These are phyloP conservation scores for Rutstroemia sp. DNA, from an alignment of 2,329 filamentous ascomycete genomes.

Conservation along the genomic window DNA sequence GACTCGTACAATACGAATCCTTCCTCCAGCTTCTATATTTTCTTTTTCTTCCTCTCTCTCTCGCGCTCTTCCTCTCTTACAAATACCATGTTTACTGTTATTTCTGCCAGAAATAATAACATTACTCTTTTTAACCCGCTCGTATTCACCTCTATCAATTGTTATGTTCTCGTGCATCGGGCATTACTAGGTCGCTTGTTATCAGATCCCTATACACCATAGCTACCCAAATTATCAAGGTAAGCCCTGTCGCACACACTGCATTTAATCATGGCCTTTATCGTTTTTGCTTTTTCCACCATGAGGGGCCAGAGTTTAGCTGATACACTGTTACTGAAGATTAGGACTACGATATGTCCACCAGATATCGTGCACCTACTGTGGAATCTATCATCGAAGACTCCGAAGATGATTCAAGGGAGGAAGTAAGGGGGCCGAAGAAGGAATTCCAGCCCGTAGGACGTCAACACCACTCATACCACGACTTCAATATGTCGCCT, in stretches of 20 bases:
- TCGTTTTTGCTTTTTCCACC: not conserved
- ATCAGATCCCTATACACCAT: slow-evolving; percentile 16
- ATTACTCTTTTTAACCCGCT: not conserved
- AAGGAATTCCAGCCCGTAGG: slow-evolving; percentile 10
- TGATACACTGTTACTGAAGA: not conserved
- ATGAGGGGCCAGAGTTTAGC: no score
- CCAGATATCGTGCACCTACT: slow-evolving; percentile 22
- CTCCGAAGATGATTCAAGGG: slow-evolving; percentile 23
- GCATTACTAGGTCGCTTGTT: slow-evolving; percentile 13
- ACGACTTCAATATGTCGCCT: slow-evolving; percentile 15
- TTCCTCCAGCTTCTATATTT: not conserved
- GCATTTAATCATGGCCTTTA: not conserved
- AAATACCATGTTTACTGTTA: slow-evolving; percentile 2
- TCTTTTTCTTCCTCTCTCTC: not conserved
- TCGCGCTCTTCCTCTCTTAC: no score
- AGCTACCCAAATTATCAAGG: slow-evolving; percentile 12
- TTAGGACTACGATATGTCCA: slow-evolving; percentile 18
- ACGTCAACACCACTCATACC: slow-evolving; percentile 9
- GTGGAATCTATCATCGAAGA: slow-evolving; percentile 25
- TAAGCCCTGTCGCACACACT: slow-evolving; percentile 12
- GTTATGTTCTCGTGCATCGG: slow-evolving; percentile 10
- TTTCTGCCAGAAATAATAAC: not conserved
- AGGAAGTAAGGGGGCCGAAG: slow-evolving; percentile 14
- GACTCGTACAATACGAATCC: not conserved
- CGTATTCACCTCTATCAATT: slow-evolving; percentile 4